phyloP scores from a whole-genome alignment of 2,329 filamentous ascomycete species.

The Aspergillus fumigatus region DNA sequence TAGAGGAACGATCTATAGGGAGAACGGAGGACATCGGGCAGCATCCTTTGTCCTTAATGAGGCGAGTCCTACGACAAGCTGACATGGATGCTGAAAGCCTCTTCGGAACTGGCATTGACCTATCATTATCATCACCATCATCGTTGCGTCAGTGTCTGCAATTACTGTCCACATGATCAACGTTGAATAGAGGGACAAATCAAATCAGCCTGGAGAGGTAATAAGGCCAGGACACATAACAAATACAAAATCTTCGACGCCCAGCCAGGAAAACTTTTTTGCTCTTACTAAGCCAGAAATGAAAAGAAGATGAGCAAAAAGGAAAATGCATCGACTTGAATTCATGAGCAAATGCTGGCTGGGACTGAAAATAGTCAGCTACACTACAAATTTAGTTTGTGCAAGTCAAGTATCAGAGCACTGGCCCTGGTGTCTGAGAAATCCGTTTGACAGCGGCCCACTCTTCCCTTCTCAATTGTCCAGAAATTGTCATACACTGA shows the following conservation, averaged over 20 bases:
- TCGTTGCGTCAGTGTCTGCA: not conserved
- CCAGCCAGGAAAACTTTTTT: not conserved
- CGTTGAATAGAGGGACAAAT: not conserved
- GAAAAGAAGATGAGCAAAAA: slow-evolving; percentile 1
- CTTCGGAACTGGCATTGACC: not conserved
- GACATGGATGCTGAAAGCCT: not conserved
- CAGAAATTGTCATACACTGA: slow-evolving; percentile 8
- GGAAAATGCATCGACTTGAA: not conserved
- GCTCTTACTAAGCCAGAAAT: slow-evolving; percentile 5
- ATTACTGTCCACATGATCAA: not conserved
- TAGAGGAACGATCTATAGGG: not conserved
- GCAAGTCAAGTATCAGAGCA: slow-evolving; percentile 6
- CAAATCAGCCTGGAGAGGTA: too few species aligned
- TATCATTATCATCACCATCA: not conserved
- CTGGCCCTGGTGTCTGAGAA: not conserved
- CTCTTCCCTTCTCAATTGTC: not conserved
- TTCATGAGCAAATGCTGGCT: not conserved
- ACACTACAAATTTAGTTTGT: slow-evolving; percentile 5
- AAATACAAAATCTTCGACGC: not conserved
- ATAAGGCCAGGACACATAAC: not conserved
- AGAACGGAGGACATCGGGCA: not conserved
- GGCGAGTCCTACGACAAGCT: not conserved
- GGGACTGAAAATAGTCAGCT: slow-evolving; percentile 1
- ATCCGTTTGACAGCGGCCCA: not conserved
- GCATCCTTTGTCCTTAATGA: not conserved